Evolutionary conservation across 768 basidiomycete species (phyloP).

Genomic region (Mycena floridula): DNA sequence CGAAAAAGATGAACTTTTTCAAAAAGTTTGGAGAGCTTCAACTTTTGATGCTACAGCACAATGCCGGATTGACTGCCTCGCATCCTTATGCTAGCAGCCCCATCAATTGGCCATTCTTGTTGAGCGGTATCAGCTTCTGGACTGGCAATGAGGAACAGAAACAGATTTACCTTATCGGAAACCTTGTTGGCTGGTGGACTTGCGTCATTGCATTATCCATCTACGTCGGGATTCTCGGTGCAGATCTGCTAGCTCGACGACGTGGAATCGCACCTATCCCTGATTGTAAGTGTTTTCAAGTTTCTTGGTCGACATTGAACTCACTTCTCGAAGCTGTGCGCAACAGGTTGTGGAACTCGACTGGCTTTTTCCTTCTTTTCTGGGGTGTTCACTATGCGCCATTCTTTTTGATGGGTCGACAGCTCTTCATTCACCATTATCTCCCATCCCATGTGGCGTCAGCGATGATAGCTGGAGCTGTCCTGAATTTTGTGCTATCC

Average conservation of each 20-base stretch:
- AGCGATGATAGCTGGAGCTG: conserved; percentile 85
- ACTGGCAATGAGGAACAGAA: conserved; percentile 77
- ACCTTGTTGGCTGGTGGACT: conserved; percentile 92
- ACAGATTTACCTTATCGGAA: conserved; percentile 97
- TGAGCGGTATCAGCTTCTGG: conserved; percentile 98
- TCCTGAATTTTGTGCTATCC: conserved; percentile 84
- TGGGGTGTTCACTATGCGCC: conserved; percentile 97
- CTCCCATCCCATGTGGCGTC: conserved; percentile 94
- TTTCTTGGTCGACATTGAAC: background rate
- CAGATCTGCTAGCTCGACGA: conserved; percentile 84
- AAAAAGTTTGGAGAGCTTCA: conserved; percentile 93
- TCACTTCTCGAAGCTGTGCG: conserved; percentile 58
- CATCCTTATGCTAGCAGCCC: conserved; percentile 97
- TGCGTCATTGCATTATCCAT: conserved; percentile 63
- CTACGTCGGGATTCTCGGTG: conserved; percentile 84
- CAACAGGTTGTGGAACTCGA: conserved; percentile 91
- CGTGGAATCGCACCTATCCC: conserved; percentile 82
- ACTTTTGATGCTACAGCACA: conserved; percentile 94
- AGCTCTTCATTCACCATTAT: conserved; percentile 97
- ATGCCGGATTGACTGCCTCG: conserved; percentile 95
- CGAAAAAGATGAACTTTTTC: conserved; percentile 87
- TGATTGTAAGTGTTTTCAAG: conserved; percentile 58
- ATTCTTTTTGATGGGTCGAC: conserved; percentile 97
- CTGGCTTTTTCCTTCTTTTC: conserved; percentile 90
- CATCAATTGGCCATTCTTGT: conserved; percentile 96